Percentiles rank a stretch among this genome's conserved stretches.
phyloP scores from a whole-genome alignment of 1,139 yeast genomes.

The Scheffersomyces parashehatae region DNA sequence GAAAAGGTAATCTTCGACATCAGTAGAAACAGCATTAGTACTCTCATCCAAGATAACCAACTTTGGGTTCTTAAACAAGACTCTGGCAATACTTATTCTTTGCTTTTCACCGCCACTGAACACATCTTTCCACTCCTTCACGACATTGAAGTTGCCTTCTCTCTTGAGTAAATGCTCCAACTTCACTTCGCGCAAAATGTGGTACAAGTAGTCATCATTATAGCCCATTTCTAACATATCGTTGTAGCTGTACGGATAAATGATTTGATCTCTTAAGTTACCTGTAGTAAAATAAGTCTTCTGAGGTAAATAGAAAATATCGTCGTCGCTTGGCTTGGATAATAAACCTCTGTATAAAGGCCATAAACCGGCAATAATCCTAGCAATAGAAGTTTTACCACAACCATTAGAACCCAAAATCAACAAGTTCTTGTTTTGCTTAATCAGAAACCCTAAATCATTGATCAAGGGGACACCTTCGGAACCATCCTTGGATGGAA shows the following conservation, averaged over 20 bases:
- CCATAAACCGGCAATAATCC: conserved; percentile 89
- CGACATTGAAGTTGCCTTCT: conserved; percentile 61
- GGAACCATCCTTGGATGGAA: conserved; percentile 66
- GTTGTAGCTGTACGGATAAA: conserved; percentile 77
- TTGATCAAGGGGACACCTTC: conserved; percentile 55
- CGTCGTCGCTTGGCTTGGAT: conserved; percentile 75
- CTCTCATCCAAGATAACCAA: conserved; percentile 90
- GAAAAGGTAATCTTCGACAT: conserved; percentile 86
- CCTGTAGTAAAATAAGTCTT: conserved; percentile 78
- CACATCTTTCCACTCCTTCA: conserved; percentile 86
- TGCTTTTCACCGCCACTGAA: conserved; percentile 96
- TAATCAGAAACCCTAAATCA: conserved; percentile 63
- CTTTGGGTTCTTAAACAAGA: conserved; percentile 76
- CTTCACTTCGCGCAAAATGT: conserved; percentile 72
- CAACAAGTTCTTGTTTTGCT: conserved; percentile 68
- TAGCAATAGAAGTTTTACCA: conserved; percentile 85
- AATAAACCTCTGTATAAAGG: conserved; percentile 83
- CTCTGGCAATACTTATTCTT: conserved; percentile 85
- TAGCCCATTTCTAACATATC: conserved; percentile 76
- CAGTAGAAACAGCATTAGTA: conserved; percentile 89
- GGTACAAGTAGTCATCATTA: conserved; percentile 68
- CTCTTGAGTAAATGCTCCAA: conserved; percentile 72
- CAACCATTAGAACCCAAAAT: conserved; percentile 87
- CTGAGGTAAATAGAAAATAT: conserved; percentile 78
- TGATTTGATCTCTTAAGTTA: conserved; percentile 82